Percentiles rank a stretch among this genome's conserved stretches.
Evolutionary conservation across 306 rosid species (phyloP).

Genomic region (Castanea crenata): DNA sequence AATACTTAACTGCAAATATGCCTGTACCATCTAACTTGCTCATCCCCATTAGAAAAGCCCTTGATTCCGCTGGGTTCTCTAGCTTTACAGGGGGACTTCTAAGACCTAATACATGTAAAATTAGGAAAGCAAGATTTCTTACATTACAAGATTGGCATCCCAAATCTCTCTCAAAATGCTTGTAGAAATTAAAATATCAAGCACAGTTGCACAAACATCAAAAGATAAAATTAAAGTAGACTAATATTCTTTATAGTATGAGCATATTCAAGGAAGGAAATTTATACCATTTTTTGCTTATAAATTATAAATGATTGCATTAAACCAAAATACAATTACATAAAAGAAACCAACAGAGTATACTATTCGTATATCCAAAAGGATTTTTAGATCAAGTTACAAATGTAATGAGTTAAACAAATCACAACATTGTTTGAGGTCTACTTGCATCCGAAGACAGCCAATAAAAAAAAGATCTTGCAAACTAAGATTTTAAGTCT

Average conservation of each 20-base stretch:
- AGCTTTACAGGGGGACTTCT: slow-evolving; percentile 51
- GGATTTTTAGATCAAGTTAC: too few relatives aligned
- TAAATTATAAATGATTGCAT: too few relatives aligned
- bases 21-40: slow-evolving; percentile 81
- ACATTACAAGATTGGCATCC: neutral
- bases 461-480: too few relatives aligned
- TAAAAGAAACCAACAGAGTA: too few relatives aligned
- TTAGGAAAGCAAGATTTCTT: neutral
- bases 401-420: too few relatives aligned
- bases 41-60: slow-evolving; percentile 73
- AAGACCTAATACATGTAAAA: slow-evolving; percentile 61
- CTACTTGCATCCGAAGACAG: too few relatives aligned
- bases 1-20: slow-evolving; percentile 72
- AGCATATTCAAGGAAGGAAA: slow-evolving; percentile 13
- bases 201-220: neutral
- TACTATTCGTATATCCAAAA: too few relatives aligned
- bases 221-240: slow-evolving; percentile 7
- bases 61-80: slow-evolving; percentile 66
- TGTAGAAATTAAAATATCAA: slow-evolving; percentile 17
- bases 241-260: neutral
- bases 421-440: too few relatives aligned
- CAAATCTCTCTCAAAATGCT: slow-evolving; percentile 3
- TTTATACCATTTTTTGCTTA: neutral
- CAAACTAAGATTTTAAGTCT: too few relatives aligned
- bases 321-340: too few relatives aligned